These are phyloP conservation scores for Pyrus communis DNA, from an alignment of 306 rosid species.

Conservation along the genomic window DNA sequence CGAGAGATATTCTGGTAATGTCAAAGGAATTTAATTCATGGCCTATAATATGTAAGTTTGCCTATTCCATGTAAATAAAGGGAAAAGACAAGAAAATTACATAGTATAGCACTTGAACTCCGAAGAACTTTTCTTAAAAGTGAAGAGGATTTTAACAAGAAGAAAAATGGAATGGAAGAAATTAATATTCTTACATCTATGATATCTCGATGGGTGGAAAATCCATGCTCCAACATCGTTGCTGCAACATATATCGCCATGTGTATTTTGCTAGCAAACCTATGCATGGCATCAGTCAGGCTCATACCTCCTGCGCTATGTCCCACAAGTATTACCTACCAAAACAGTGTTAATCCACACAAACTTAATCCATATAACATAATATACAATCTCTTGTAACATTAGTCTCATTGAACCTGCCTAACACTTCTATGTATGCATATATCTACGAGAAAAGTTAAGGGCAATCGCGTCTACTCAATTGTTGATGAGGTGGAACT, in stretches of 20 bases:
- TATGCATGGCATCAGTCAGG: slow-evolving; percentile 18
- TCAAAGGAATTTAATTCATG: too few species aligned
- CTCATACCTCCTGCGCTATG: slow-evolving; percentile 32
- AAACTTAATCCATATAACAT: background rate
- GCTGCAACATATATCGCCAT: slow-evolving; percentile 25
- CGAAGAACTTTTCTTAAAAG: background rate
- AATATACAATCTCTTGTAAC: background rate
- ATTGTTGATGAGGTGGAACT: too few species aligned
- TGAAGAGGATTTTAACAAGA: background rate
- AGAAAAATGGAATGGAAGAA: background rate
- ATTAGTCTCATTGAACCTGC: too few species aligned
- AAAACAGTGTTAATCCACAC: background rate
- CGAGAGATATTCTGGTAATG: too few species aligned
- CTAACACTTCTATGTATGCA: too few species aligned
- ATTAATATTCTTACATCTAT: slow-evolving; percentile 3
- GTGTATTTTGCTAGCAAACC: slow-evolving; percentile 10
- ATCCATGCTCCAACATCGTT: slow-evolving; percentile 16
- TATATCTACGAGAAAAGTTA: too few species aligned
- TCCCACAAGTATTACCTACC: slow-evolving; percentile 25
- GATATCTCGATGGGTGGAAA: slow-evolving; percentile 13
- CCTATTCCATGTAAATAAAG: too few species aligned
- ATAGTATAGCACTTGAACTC: background rate
- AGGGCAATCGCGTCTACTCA: background rate
- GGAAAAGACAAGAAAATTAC: too few species aligned
- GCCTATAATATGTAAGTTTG: too few species aligned